Evolutionary conservation across 768 basidiomycete species (phyloP), one percentile per base, ranked within the genome.

Genomic region (Terana coerulea): DNA sequence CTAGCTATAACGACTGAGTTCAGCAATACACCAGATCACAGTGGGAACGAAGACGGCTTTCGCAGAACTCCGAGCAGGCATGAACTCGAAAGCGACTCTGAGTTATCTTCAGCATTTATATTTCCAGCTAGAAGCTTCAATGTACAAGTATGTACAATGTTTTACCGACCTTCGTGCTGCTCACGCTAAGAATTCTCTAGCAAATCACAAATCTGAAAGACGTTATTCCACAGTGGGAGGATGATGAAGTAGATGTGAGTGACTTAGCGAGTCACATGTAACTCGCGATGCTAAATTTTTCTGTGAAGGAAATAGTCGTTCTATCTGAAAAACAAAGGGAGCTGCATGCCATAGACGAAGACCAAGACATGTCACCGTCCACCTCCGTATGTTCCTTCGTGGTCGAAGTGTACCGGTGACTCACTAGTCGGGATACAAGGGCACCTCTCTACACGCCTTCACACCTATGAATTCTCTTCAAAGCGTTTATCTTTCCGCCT

Each of bases 221-320:
- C 12, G 58, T 77, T 12, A 67, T 69, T 51, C 68, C 76, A 5
- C 71, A 69, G n/a, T 77, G 76, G 74, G 65, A 70, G 26, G 71
- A 77, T 39, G 72, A 77, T 45, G 77, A 77, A 7, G 69, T 78
- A 17, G 77, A 79, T 59, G 79, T 78, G 46, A 5, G 68, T 58
- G 8, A 44, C 39, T 9, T 41, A 8, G 2, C 34, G 22, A 34
- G 28, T 15, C 8, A 17, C 17, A n/a, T 34, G 24, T 46, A 11
- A 31, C 10, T n/a, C 6, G 10, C 37, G 15, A 29, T 29, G 25
- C 24, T 10, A 4, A 5, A n/a, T 14, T 31, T 26, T 29, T 28
- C 14, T 34, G n/a, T 35, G 1, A 43, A 80, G 79, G 79, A 79
- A 61, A 72, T 79, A 8, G 59, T 79, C 54, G 63, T 78, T 12